These are phyloP conservation scores for Fusarium siculi DNA, from an alignment of 2,329 filamentous ascomycete genomes.

Conservation along the genomic window DNA sequence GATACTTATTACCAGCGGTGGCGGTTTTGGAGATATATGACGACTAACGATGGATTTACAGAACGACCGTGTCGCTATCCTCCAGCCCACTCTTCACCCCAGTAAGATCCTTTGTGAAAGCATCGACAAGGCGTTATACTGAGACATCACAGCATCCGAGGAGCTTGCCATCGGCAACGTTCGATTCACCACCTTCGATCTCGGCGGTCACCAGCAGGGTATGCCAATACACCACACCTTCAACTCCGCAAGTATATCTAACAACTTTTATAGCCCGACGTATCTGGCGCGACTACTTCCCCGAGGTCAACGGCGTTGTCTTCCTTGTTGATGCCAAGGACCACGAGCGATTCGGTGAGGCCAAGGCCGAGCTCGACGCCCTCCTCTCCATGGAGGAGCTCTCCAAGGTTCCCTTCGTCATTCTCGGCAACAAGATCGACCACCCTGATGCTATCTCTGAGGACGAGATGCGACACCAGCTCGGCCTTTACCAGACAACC, in stretches of 20 bases:
- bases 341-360: conserved; percentile 91
- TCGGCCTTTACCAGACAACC: conserved; percentile 95
- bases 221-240: conserved; percentile 40
- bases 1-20: conserved; percentile 4
- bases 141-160: conserved; percentile 74
- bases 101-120: conserved; percentile 65
- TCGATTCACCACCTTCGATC: conserved; percentile 93
- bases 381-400: conserved; percentile 98
- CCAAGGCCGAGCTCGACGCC: conserved; percentile 96
- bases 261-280: conserved; percentile 75
- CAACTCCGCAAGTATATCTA: background rate
- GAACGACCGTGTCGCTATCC: conserved; percentile 93
- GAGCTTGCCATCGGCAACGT: conserved; percentile 93
- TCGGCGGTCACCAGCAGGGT: conserved; percentile 94
- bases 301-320: conserved; percentile 94
- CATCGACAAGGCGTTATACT: conserved; percentile 7
- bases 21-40: conserved; percentile 2
- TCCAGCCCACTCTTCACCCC: conserved; percentile 90
- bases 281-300: conserved; percentile 97
- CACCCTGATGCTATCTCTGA: conserved; percentile 95
- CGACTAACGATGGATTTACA: conserved; percentile 51
- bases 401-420: conserved; percentile 92
- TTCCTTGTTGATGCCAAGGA: conserved; percentile 99
- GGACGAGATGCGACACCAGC: conserved; percentile 90
- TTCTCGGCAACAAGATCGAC: conserved; percentile 99